These are phyloP conservation scores for Tulasnella sp. DNA, from an alignment of 768 basidiomycete genomes.

Conservation along the genomic window DNA sequence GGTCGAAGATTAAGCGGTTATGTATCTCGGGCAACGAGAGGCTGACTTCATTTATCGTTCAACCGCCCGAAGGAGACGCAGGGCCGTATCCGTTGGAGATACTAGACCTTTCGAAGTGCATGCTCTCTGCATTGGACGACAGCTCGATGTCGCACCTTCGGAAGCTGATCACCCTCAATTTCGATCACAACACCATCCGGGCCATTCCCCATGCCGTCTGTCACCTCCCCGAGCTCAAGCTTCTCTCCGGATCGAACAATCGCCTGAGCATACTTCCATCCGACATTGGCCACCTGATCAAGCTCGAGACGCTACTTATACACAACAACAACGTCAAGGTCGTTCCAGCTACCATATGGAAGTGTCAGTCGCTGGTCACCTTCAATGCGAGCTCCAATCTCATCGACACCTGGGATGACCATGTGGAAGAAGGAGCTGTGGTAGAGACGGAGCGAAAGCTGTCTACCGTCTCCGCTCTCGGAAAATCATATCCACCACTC, in stretches of 20 bases:
- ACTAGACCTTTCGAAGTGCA: conserved; percentile 80
- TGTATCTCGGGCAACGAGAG: conserved; percentile 80
- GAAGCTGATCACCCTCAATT: conserved; percentile 55
- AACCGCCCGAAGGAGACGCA: conserved; percentile 32
- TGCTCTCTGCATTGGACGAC: conserved; percentile 75
- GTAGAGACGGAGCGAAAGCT: conserved; percentile 34
- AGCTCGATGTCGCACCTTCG: conserved; percentile 56
- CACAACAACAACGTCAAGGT: conserved; percentile 84
- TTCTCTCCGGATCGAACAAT: conserved; percentile 86
- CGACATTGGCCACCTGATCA: conserved; percentile 64
- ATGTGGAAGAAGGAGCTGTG: conserved; percentile 32
- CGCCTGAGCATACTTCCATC: conserved; percentile 64
- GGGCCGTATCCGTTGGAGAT: conserved; percentile 51
- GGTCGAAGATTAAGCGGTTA: conserved; percentile 51
- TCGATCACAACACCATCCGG: conserved; percentile 83
- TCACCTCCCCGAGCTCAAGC: conserved; percentile 55
- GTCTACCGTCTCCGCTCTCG: conserved; percentile 27
- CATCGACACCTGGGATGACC: conserved; percentile 59
- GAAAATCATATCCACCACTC: conserved; percentile 41
- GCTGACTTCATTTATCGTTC: conserved; percentile 59
- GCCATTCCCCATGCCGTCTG: conserved; percentile 76
- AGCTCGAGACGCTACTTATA: conserved; percentile 66
- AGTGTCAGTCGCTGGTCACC: conserved; percentile 55
- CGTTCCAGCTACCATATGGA: conserved; percentile 72
- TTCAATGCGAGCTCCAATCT: conserved; percentile 89